Percentiles rank a stretch among this genome's conserved stretches.
phyloP scores from a whole-genome alignment of 179 eudicot species.

The Sideroxylon spinosum region DNA sequence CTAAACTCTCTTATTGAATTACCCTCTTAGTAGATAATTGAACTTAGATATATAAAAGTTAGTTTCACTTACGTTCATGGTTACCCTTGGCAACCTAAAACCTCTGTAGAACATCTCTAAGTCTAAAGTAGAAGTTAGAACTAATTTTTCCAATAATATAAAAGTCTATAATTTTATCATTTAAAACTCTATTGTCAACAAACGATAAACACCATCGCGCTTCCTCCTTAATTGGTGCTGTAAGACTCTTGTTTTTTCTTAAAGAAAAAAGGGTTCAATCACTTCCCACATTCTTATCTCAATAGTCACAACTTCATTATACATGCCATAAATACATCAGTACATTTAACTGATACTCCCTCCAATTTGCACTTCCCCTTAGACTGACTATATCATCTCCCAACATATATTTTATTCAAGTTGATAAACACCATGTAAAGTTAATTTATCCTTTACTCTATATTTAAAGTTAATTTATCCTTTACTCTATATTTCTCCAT shows the following conservation, averaged over 20 bases:
- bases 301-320: not conserved
- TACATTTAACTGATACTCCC: too few species aligned
- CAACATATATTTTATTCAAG: not conserved
- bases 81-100: too few species aligned
- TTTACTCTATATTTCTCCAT: not conserved
- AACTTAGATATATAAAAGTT: too few species aligned
- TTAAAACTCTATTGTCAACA: not conserved
- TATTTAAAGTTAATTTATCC: not conserved
- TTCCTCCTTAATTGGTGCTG: not conserved
- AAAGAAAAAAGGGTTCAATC: not conserved
- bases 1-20: too few species aligned
- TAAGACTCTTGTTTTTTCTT: not conserved
- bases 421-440: not conserved
- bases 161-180: not conserved
- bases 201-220: not conserved
- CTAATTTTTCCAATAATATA: not conserved
- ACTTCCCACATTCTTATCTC: not conserved
- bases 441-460: not conserved
- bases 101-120: too few species aligned
- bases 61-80: too few species aligned
- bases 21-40: too few species aligned
- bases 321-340: not conserved
- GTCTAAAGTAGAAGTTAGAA: not conserved
- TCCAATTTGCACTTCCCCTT: not conserved
- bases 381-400: not conserved